These are phyloP conservation scores for Tulasnella calospora DNA, from an alignment of 768 basidiomycete genomes.

Conservation along the genomic window DNA sequence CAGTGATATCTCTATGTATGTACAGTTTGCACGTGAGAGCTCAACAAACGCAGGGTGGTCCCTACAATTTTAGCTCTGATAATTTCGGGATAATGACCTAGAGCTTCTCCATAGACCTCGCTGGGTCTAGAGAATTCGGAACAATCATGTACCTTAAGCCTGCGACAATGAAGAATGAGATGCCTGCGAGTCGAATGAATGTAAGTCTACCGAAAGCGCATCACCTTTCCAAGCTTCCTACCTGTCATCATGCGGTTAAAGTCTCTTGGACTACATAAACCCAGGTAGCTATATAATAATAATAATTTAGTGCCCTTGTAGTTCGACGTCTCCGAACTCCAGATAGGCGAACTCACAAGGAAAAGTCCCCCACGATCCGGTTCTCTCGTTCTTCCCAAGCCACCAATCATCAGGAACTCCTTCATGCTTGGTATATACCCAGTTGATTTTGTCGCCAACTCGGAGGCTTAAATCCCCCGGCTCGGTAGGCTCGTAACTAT, in stretches of 20 bases:
- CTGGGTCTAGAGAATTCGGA: too few relatives aligned
- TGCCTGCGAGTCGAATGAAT: background rate
- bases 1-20: too few relatives aligned
- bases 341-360: background rate
- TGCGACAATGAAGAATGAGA: background rate
- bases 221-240: too few relatives aligned
- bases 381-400: slow-evolving; percentile 1
- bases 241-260: background rate
- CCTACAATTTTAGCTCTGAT: too few relatives aligned
- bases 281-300: background rate
- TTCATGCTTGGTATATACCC: background rate
- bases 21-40: too few relatives aligned
- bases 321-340: background rate
- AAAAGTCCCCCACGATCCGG: background rate
- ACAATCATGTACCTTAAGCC: too few relatives aligned
- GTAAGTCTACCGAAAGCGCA: too few relatives aligned
- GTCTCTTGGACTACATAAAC: background rate
- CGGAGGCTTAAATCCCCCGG: background rate
- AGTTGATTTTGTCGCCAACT: background rate
- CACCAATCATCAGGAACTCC: background rate
- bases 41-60: too few relatives aligned
- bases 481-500: background rate
- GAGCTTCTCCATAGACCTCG: too few relatives aligned
- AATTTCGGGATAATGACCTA: too few relatives aligned
- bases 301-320: background rate